These are phyloP conservation scores for Setaria italica DNA, from an alignment of 202 grass and related monocot species.

Conservation along the genomic window DNA sequence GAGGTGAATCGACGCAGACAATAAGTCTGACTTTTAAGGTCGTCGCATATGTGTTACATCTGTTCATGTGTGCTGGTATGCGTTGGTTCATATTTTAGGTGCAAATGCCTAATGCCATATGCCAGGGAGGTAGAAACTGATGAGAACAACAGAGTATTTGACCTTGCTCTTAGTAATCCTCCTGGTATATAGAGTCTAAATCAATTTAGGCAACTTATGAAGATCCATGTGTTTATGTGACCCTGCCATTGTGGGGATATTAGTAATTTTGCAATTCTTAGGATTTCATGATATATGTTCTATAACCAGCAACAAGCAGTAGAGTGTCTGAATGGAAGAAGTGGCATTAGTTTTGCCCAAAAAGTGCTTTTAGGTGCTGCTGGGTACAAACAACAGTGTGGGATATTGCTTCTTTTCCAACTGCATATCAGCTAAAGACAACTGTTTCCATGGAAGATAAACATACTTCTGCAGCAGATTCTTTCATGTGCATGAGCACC, in stretches of 20 bases:
- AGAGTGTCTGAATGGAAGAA: background rate
- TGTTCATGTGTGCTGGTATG: slow-evolving; percentile 3
- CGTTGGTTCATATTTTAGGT: slow-evolving; percentile 8
- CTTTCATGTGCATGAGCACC: slow-evolving; percentile 3
- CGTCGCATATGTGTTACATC: background rate
- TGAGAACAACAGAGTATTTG: slow-evolving; percentile 1
- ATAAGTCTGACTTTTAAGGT: background rate
- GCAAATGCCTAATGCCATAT: slow-evolving; percentile 7
- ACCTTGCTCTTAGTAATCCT: background rate
- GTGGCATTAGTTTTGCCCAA: background rate
- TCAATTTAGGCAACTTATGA: background rate
- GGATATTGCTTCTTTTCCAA: slow-evolving; percentile 17
- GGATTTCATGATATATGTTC: background rate
- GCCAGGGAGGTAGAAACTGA: background rate
- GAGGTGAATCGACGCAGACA: background rate
- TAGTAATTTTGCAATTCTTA: slow-evolving; percentile 8
- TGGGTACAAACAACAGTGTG: background rate
- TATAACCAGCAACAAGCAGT: background rate
- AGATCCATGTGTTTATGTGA: background rate
- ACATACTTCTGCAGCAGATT: slow-evolving; percentile 16
- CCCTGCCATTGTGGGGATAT: background rate
- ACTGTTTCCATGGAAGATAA: slow-evolving; percentile 12
- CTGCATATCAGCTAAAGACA: slow-evolving; percentile 1
- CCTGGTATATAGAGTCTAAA: background rate
- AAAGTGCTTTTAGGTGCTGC: background rate